A percentile compares a stretch with the other conserved stretches of the same genome.
phyloP scores from a whole-genome alignment of 208 protist species.

The Trypanosoma cruzi region DNA sequence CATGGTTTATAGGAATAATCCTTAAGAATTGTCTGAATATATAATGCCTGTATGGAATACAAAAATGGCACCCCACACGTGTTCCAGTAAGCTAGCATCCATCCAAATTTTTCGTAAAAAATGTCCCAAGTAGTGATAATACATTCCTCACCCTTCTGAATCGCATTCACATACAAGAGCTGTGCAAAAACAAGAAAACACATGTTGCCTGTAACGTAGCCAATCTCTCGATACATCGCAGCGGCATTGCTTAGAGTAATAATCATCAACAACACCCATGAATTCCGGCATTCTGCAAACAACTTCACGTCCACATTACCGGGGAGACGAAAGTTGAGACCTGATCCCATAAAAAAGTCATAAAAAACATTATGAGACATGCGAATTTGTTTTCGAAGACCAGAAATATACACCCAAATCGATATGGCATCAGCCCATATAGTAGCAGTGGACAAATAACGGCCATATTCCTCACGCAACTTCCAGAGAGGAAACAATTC shows the following conservation, averaged over 20 bases:
- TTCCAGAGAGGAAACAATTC: conserved; percentile 65
- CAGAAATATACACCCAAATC: conserved; percentile 69
- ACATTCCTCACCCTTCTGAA: conserved; percentile 95
- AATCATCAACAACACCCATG: conserved; percentile 95
- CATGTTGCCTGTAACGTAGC: conserved; percentile 87
- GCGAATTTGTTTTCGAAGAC: conserved; percentile 60
- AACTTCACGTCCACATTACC: conserved; percentile 95
- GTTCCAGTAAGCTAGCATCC: conserved; percentile 97
- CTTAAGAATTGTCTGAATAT: conserved; percentile 85
- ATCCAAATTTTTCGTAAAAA: conserved; percentile 96
- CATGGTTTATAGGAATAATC: conserved; percentile 50
- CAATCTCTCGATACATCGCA: conserved; percentile 86
- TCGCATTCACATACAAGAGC: conserved; percentile 93
- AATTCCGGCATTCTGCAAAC: conserved; percentile 92
- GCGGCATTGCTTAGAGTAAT: conserved; percentile 87
- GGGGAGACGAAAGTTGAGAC: conserved; percentile 87
- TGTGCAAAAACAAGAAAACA: conserved; percentile 94
- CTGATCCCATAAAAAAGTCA: conserved; percentile 96
- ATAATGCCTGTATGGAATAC: conserved; percentile 94
- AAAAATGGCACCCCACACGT: conserved; percentile 94
- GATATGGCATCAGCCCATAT: conserved; percentile 83
- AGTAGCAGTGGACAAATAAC: conserved; percentile 74
- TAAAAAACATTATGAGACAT: conserved; percentile 93
- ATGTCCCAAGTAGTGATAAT: conserved; percentile 96
- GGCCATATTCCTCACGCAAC: conserved; percentile 74